Percentiles rank a stretch among this genome's conserved stretches.
These are phyloP conservation scores for Podaxis sp. DNA, from an alignment of 768 basidiomycete genomes.

Conservation along the genomic window DNA sequence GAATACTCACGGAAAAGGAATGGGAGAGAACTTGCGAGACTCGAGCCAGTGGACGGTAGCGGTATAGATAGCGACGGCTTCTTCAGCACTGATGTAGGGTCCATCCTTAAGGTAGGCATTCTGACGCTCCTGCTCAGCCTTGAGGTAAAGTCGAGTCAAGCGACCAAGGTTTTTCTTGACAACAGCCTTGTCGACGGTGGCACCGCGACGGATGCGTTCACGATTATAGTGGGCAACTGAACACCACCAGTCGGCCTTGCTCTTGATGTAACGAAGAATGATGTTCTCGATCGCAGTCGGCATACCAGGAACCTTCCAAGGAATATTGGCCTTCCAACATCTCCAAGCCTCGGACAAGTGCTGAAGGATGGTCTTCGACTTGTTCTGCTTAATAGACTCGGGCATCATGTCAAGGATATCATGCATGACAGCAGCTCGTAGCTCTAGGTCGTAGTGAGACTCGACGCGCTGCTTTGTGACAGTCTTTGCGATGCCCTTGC, in stretches of 20 bases:
- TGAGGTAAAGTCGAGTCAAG: conserved; percentile 94
- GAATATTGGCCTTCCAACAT: conserved; percentile 96
- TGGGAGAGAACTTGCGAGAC: conserved; percentile 95
- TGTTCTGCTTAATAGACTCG: conserved; percentile 98
- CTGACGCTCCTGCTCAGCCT: conserved; percentile 98
- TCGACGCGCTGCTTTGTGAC: conserved; percentile 99
- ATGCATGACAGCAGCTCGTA: conserved; percentile 99
- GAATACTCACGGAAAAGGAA: conserved; percentile 86
- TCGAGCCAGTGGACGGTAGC: conserved; percentile 99
- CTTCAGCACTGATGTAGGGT: conserved; percentile 97
- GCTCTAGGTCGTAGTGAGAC: conserved; percentile 96
- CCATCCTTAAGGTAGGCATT: conserved; percentile 99
- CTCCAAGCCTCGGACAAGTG: conserved; percentile 99
- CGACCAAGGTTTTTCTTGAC: conserved; percentile 99
- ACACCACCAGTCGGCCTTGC: conserved; percentile 99
- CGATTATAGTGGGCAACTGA: conserved; percentile 99
- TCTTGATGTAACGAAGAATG: conserved; percentile 98
- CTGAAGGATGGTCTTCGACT: conserved; percentile 98
- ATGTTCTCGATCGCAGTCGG: conserved; percentile 99
- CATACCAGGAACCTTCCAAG: conserved; percentile 99
- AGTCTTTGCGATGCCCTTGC: conserved; percentile 94
- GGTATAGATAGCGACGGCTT: conserved; percentile 98
- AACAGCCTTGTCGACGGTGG: conserved; percentile 97
- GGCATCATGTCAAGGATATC: conserved; percentile 99
- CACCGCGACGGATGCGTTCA: conserved; percentile 94